Evolutionary conservation across 345 rosid genomes (phyloP).

Genomic region (Viola odorata): DNA sequence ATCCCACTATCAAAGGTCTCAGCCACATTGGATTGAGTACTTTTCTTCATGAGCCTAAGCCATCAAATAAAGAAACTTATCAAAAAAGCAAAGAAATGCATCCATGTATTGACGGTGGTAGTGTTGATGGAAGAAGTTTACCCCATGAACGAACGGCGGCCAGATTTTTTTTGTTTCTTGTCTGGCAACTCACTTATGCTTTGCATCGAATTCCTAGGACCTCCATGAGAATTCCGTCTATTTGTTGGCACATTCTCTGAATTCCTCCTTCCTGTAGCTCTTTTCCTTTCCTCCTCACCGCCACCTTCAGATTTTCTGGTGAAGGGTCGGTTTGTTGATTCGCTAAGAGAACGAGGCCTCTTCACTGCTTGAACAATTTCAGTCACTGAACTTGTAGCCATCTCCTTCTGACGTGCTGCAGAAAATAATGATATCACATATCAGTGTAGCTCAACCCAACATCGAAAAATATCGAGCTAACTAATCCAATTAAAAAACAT

Average conservation of each 20-base stretch:
- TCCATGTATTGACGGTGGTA: not conserved
- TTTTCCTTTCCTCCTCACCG: slow-evolving; percentile 27
- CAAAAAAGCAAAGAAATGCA: not conserved
- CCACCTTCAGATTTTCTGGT: slow-evolving; percentile 50
- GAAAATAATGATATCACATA: not conserved
- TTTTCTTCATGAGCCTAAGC: slow-evolving; percentile 48
- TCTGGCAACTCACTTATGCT: slow-evolving; percentile 69
- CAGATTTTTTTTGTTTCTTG: slow-evolving; percentile 53
- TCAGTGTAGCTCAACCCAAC: not conserved
- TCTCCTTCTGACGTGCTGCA: slow-evolving; percentile 82
- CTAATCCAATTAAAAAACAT: not conserved
- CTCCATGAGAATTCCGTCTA: slow-evolving; percentile 43
- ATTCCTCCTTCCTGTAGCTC: slow-evolving; percentile 42
- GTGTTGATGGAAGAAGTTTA: slow-evolving; percentile 8
- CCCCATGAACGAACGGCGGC: slow-evolving; percentile 84
- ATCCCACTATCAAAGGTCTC: slow-evolving; percentile 39
- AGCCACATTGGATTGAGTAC: slow-evolving; percentile 21
- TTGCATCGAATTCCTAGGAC: slow-evolving; percentile 52
- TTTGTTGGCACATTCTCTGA: slow-evolving; percentile 48
- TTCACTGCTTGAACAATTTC: slow-evolving; percentile 86
- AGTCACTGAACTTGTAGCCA: slow-evolving; percentile 61
- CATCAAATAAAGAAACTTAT: not conserved
- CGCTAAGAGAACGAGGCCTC: slow-evolving; percentile 79
- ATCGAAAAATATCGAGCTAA: too few relatives aligned
- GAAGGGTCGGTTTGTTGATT: slow-evolving; percentile 50